Evolutionary conservation across 495 filamentous ascomycete species (phyloP).

Genomic region (Penicillium herquei): DNA sequence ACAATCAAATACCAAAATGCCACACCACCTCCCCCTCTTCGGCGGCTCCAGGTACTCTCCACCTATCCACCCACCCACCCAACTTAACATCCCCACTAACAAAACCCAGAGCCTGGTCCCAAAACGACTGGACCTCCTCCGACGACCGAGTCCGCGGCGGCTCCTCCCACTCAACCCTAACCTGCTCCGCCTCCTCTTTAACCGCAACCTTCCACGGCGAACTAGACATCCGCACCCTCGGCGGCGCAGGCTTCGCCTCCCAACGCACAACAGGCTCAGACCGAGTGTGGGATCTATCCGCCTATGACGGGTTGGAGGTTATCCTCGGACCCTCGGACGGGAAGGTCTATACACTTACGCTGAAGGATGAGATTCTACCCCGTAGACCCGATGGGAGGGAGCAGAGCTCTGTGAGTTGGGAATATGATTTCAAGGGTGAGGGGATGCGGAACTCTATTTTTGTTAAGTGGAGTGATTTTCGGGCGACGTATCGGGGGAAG

Average conservation of each 20-base stretch:
- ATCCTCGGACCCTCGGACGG: constrained; percentile 33
- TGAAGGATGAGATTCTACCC: constrained; percentile 65
- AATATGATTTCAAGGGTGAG: constrained; percentile 34
- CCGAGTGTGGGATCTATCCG: constrained; percentile 53
- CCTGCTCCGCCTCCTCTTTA: constrained; percentile 19
- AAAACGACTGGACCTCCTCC: constrained; percentile 59
- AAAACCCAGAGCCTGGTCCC: constrained; percentile 39
- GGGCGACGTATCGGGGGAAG: constrained; percentile 70
- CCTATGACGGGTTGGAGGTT: constrained; percentile 55
- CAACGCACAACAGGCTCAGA: constrained; percentile 62
- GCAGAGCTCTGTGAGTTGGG: constrained; percentile 56
- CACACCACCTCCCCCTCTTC: constrained; percentile 18
- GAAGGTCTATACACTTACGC: constrained; percentile 66
- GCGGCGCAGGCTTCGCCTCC: constrained; percentile 79
- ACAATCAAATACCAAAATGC: constrained; percentile 7
- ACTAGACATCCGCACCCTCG: constrained; percentile 71
- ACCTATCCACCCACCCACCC: background rate
- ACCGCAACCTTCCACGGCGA: constrained; percentile 58
- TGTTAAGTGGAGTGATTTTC: constrained; percentile 60
- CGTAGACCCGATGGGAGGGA: constrained; percentile 59
- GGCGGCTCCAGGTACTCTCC: constrained; percentile 14
- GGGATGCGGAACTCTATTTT: constrained; percentile 30
- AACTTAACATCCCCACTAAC: constrained; percentile 1
- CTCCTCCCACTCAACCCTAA: constrained; percentile 55
- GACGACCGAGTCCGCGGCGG: constrained; percentile 78